Evolutionary conservation across 768 basidiomycete genomes (phyloP).

Genomic region (Termitomyces eurrhizus): DNA sequence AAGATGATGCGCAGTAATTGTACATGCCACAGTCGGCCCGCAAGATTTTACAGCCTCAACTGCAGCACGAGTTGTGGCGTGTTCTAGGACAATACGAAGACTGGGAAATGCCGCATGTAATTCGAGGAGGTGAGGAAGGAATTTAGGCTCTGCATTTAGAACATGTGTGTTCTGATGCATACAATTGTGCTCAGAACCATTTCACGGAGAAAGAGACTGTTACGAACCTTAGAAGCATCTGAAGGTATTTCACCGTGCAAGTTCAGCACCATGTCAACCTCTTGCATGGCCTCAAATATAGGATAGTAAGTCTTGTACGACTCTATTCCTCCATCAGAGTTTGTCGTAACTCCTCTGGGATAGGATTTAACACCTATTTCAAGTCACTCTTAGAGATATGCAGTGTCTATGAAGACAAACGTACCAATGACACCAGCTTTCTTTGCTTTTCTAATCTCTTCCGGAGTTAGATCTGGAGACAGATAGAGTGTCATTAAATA

Average conservation of each 20-base stretch:
- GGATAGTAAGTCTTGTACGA: slow-evolving; percentile 93
- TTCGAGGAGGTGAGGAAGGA: slow-evolving; percentile 82
- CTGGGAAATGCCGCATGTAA: slow-evolving; percentile 82
- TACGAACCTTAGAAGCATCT: slow-evolving; percentile 55
- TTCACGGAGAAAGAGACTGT: slow-evolving; percentile 1
- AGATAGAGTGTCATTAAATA: slow-evolving; percentile 97
- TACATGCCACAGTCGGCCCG: slow-evolving; percentile 85
- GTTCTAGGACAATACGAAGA: slow-evolving; percentile 94
- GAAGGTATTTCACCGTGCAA: slow-evolving; percentile 97
- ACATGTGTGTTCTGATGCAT: slow-evolving; percentile 74
- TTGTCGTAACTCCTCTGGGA: slow-evolving; percentile 95
- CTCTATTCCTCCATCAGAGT: slow-evolving; percentile 94
- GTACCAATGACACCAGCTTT: slow-evolving; percentile 71
- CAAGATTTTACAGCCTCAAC: slow-evolving; percentile 79
- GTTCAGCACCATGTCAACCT: slow-evolving; percentile 91
- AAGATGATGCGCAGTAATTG: slow-evolving; percentile 96
- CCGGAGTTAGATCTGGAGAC: slow-evolving; percentile 85
- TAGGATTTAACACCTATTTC: slow-evolving; percentile 87
- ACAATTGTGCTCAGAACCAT: background rate
- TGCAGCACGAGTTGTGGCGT: slow-evolving; percentile 91
- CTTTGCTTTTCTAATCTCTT: slow-evolving; percentile 86
- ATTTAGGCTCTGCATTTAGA: slow-evolving; percentile 87
- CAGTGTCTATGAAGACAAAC: slow-evolving; percentile 20
- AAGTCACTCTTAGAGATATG: background rate
- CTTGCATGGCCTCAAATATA: slow-evolving; percentile 91